Conservation (phyloP, 1,139 yeast species). For the Saccharomyces hybrid region DNA sequence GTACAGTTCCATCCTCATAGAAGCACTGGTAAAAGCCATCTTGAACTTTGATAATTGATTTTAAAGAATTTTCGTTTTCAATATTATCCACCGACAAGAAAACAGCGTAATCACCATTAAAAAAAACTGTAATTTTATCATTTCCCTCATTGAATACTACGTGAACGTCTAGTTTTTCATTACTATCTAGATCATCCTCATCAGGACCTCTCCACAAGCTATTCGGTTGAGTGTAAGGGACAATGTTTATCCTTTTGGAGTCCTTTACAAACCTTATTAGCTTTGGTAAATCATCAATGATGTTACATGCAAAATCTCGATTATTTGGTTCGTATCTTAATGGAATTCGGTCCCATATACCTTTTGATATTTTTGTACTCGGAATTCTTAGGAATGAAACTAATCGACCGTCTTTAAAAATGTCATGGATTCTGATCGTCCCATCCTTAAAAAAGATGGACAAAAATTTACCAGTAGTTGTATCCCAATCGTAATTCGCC, state of each 20-base stretch:
- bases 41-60: slow-evolving; percentile 5
- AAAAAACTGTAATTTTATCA: slow-evolving; percentile 7
- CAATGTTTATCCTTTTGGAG: slow-evolving; percentile 12
- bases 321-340: neutral
- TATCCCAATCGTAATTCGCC: slow-evolving; percentile 22
- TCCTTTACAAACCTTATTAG: slow-evolving; percentile 18
- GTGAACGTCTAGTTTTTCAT: slow-evolving; percentile 9
- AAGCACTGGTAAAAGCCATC: slow-evolving; percentile 11
- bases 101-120: slow-evolving; percentile 13
- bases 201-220: slow-evolving; percentile 12
- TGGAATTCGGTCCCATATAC: slow-evolving; percentile 18
- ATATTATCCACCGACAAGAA: slow-evolving; percentile 2
- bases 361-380: slow-evolving; percentile 9
- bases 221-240: slow-evolving; percentile 11
- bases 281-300: slow-evolving; percentile 17
- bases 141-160: slow-evolving; percentile 6
- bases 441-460: slow-evolving; percentile 24
- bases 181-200: slow-evolving; percentile 4
- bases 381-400: slow-evolving; percentile 17
- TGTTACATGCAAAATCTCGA: slow-evolving; percentile 11
- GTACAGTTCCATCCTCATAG: slow-evolving; percentile 11
- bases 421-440: slow-evolving; percentile 21
- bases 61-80: neutral
- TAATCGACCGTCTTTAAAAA: slow-evolving; percentile 21
- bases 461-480: slow-evolving; percentile 17